Percentiles rank a stretch among this genome's conserved stretches.
These are phyloP conservation scores for Candida piceae DNA, from an alignment of 805 yeast genomes.

Conservation along the genomic window DNA sequence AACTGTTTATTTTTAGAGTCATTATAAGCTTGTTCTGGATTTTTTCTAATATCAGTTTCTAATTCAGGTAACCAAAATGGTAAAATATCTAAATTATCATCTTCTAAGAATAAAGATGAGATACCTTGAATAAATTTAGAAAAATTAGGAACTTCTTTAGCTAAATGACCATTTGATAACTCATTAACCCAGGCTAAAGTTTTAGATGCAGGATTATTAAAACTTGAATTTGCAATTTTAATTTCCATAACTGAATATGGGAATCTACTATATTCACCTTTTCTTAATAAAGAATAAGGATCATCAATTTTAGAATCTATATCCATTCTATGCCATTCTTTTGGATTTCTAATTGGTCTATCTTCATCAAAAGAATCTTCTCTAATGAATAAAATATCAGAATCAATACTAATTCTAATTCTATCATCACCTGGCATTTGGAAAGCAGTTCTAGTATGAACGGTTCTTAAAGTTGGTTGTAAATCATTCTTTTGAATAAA, in stretches of 20 bases:
- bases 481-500: conserved; percentile 62
- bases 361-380: conserved; percentile 84
- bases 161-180: conserved; percentile 73
- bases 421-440: conserved; percentile 97
- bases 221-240: conserved; percentile 41
- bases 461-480: conserved; percentile 83
- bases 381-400: conserved; percentile 80
- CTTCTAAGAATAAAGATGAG: conserved; percentile 81
- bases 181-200: conserved; percentile 76
- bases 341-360: conserved; percentile 86
- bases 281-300: conserved; percentile 69
- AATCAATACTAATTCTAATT: conserved; percentile 84
- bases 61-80: conserved; percentile 96
- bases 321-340: conserved; percentile 88
- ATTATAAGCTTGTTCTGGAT: conserved; percentile 74
- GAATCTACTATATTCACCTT: conserved; percentile 79
- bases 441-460: conserved; percentile 89
- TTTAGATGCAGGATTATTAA: conserved; percentile 46
- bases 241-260: conserved; percentile 89
- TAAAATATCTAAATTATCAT: conserved; percentile 80
- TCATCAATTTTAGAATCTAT: conserved; percentile 71
- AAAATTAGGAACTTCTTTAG: conserved; percentile 90
- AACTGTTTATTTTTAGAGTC: conserved; percentile 53
- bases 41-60: conserved; percentile 68
- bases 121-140: conserved; percentile 92